Percentiles rank a stretch among this genome's conserved stretches.
Evolutionary conservation across 106 monocot species (phyloP).

Genomic region (Dioscorea dumetorum): DNA sequence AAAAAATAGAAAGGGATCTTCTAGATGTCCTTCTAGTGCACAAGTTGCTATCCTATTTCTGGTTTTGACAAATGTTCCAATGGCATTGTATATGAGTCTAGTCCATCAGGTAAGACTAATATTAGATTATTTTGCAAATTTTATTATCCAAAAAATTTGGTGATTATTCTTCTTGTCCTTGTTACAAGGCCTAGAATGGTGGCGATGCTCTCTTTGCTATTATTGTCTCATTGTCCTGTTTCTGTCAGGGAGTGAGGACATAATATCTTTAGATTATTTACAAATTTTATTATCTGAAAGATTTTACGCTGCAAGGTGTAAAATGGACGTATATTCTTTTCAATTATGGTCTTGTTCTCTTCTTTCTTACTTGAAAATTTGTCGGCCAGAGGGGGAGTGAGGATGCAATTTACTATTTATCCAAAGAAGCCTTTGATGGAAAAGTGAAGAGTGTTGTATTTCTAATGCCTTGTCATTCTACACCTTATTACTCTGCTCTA

Average conservation of each 20-base stretch:
- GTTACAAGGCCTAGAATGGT: too few relatives aligned
- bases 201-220: too few relatives aligned
- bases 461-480: slow-evolving; percentile 86
- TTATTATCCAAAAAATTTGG: too few relatives aligned
- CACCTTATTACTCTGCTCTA: slow-evolving; percentile 89
- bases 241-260: slow-evolving; percentile 69
- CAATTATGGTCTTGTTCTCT: background rate
- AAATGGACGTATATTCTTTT: too few relatives aligned
- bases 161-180: too few relatives aligned
- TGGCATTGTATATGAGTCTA: slow-evolving; percentile 88
- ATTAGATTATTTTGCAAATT: too few relatives aligned
- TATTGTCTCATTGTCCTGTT: slow-evolving; percentile 4
- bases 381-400: slow-evolving; percentile 90
- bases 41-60: slow-evolving; percentile 53
- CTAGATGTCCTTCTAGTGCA: slow-evolving; percentile 21
- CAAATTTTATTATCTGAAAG: too few relatives aligned
- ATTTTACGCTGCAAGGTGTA: too few relatives aligned
- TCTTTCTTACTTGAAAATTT: slow-evolving; percentile 18
- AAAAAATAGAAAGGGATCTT: background rate
- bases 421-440: slow-evolving; percentile 62
- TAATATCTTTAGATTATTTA: too few relatives aligned
- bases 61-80: slow-evolving; percentile 69
- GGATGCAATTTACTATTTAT: slow-evolving; percentile 89
- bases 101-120: slow-evolving; percentile 70
- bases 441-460: slow-evolving; percentile 70